Evolutionary conservation across 1,139 yeast genomes (phyloP).

Genomic region (Pichia sp.): DNA sequence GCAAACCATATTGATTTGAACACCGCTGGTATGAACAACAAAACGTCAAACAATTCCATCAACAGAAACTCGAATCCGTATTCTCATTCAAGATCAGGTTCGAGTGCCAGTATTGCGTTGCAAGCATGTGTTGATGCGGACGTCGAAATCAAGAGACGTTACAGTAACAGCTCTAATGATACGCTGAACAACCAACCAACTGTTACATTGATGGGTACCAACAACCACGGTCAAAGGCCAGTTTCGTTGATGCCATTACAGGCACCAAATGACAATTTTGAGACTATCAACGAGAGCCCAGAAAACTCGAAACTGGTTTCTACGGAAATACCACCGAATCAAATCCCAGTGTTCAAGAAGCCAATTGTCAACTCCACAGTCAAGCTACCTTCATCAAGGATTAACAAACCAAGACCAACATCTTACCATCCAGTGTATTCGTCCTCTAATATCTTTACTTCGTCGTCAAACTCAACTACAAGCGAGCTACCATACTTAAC

Average conservation of each 20-base stretch:
- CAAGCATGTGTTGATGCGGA: conserved; percentile 62
- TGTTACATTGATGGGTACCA: too few relatives aligned
- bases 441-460: conserved; percentile 13
- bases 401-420: conserved; percentile 66
- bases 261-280: conserved; percentile 12
- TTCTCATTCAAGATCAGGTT: conserved; percentile 25
- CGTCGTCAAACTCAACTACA: background rate
- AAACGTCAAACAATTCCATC: too few relatives aligned
- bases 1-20: background rate
- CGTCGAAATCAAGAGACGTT: conserved; percentile 29
- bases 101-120: conserved; percentile 55
- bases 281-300: conserved; percentile 25
- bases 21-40: too few relatives aligned
- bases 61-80: background rate
- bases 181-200: background rate
- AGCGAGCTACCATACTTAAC: conserved; percentile 11
- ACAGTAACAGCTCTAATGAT: conserved; percentile 19
- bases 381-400: conserved; percentile 16
- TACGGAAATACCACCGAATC: background rate
- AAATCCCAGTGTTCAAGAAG: conserved; percentile 18
- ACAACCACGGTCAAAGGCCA: conserved; percentile 10
- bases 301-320: conserved; percentile 16
- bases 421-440: conserved; percentile 61
- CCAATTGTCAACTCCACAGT: conserved; percentile 9
- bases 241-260: conserved; percentile 6